Evolutionary conservation across 176 grass and related monocot genomes (phyloP).

Genomic region (Zoysia japonica): DNA sequence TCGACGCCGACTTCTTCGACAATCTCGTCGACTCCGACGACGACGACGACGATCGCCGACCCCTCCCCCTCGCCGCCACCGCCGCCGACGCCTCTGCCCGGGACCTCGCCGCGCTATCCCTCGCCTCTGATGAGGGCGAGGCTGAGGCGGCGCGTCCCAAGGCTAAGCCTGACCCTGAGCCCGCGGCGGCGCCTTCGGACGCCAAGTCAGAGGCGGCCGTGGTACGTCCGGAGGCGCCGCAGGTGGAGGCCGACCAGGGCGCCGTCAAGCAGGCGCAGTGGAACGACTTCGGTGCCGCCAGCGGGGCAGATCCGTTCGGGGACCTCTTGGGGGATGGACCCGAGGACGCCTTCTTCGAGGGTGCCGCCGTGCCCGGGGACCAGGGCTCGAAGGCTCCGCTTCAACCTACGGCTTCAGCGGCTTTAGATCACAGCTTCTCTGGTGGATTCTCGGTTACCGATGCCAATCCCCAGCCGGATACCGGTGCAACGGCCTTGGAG

Average conservation of each 20-base stretch:
- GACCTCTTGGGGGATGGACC: constrained; percentile 29
- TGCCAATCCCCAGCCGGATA: not conserved
- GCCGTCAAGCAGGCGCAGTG: constrained; percentile 81
- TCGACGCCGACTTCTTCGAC: constrained; percentile 91
- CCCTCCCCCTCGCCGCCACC: not conserved
- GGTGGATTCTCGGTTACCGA: not conserved
- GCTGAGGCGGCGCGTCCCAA: not conserved
- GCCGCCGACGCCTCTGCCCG: not conserved
- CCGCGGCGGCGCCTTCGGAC: not conserved
- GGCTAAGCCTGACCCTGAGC: not conserved
- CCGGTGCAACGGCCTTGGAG: not conserved
- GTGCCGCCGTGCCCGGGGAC: not conserved
- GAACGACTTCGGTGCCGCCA: constrained; percentile 57
- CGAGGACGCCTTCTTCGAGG: constrained; percentile 30
- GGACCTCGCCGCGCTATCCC: constrained; percentile 46
- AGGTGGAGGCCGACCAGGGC: constrained; percentile 8
- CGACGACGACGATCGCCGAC: constrained; percentile 13
- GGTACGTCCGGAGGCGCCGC: not conserved
- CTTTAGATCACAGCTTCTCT: constrained; percentile 20
- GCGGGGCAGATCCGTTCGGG: constrained; percentile 26
- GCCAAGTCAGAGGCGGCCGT: not conserved
- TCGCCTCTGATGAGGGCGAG: not conserved
- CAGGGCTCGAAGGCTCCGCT: constrained; percentile 12
- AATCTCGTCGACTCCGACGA: constrained; percentile 79
- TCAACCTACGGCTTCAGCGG: not conserved